Evolutionary conservation across 495 filamentous ascomycete genomes (phyloP), one percentile per base, ranked within the genome.

Genomic region (Talaromyces trachyspermus): DNA sequence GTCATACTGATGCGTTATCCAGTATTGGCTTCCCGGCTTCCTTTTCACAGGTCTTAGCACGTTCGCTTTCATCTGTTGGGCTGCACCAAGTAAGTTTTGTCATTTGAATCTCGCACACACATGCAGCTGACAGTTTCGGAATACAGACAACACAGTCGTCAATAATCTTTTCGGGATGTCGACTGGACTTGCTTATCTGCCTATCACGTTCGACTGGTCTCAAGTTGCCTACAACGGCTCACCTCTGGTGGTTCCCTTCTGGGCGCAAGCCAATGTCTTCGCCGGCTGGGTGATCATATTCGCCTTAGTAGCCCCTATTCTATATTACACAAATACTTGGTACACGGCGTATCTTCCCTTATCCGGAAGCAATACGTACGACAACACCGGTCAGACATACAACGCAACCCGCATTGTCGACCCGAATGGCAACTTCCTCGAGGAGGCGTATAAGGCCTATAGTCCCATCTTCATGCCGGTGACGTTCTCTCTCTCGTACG

Each of bases 141-240:
- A 26, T n/a, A 23, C 54, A 45, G 61, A 66, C 32, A 68, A 58
- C 30, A 55, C 61, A 11, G 50, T 64, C 3, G 37, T 68, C 22
- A 70, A 70, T 42, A 66, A 75, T 42, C 63, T 75, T 41, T 92
- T 94, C 52, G 89, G 89, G 3, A 83, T 90, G 25, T 68, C 79
- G n/a, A 90, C 88, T 2, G 88, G 89, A 18, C 69, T 95, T 32
- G 89, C 88, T 2, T 69, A 94, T 35, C 86, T 92, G 50, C 88
- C 88, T 8, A 54, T 92, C 50, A 94, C 88, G 0, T 94, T 95
- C 54, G 88, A 95, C 66, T 94, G 89, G 88, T 83, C 84, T 2
- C 88, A 95, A 60, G 83, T 95, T 29, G 87, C 89, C 8, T 94
- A 94, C 60, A 91, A 89, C 49, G 86, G 86, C 1, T 91, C 86